These are phyloP conservation scores for Pestalotiopsis sp. DNA, from an alignment of 2,329 filamentous ascomycete genomes.

Conservation along the genomic window DNA sequence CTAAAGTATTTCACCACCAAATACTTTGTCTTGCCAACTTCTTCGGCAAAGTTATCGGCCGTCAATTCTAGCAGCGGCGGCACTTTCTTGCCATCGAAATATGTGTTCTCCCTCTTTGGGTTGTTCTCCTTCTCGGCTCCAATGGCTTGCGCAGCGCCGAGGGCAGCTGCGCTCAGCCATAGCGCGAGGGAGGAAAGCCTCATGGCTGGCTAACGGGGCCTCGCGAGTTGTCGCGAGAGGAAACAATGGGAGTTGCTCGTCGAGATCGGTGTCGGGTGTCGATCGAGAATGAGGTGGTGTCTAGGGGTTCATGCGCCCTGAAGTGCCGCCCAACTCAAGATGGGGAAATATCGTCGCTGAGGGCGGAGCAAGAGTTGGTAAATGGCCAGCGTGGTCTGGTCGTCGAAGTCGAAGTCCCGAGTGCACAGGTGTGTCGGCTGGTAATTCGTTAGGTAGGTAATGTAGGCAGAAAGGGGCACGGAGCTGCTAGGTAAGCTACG, in stretches of 20 bases:
- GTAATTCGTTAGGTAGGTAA: not conserved
- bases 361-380: not conserved
- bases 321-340: not conserved
- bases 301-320: not conserved
- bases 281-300: not conserved
- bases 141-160: slow-evolving; percentile 39
- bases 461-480: slow-evolving; percentile 4
- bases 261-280: slow-evolving; percentile 9
- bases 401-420: not conserved
- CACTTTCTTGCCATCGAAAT: slow-evolving; percentile 69
- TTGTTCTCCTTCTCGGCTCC: slow-evolving; percentile 41
- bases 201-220: slow-evolving; percentile 35
- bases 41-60: slow-evolving; percentile 57
- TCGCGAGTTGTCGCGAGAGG: slow-evolving; percentile 19
- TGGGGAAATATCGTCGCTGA: not conserved
- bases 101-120: slow-evolving; percentile 47
- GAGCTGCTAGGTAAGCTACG: not conserved
- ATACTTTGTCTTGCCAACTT: slow-evolving; percentile 56
- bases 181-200: slow-evolving; percentile 47
- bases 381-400: not conserved
- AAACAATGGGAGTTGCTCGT: slow-evolving; percentile 23
- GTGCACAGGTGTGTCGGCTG: not conserved
- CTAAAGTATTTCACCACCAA: slow-evolving; percentile 68
- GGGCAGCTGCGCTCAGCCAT: slow-evolving; percentile 47
- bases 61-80: slow-evolving; percentile 66